Conservation (phyloP, 495 filamentous ascomycete species). For the Aspergillus steynii region DNA sequence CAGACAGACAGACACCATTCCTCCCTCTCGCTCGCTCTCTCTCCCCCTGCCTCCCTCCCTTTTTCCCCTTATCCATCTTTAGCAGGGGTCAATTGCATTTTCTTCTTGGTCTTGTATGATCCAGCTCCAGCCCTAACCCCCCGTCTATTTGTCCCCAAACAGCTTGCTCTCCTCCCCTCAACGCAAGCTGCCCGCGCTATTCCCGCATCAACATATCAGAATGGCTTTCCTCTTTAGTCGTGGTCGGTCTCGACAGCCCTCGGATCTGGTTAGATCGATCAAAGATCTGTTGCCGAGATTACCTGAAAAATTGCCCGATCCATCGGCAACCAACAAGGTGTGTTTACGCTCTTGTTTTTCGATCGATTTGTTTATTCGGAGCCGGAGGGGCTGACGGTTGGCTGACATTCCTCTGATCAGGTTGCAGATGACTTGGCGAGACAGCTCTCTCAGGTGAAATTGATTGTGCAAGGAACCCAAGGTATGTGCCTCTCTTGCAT, state of each 20-base stretch:
- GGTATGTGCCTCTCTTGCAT: constrained; percentile 46
- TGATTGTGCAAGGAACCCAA: constrained; percentile 79
- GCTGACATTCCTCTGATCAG: constrained; percentile 37
- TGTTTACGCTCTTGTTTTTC: constrained; percentile 19
- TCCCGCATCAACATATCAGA: constrained; percentile 18
- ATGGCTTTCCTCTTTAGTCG: constrained; percentile 95
- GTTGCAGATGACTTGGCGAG: constrained; percentile 75
- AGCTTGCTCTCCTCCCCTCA: constrained; percentile 7
- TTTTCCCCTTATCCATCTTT: not conserved
- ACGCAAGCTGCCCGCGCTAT: constrained; percentile 7
- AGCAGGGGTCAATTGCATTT: not conserved
- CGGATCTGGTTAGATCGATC: constrained; percentile 57
- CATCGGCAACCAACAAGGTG: not conserved
- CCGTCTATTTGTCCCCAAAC: not conserved
- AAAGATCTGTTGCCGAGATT: constrained; percentile 57
- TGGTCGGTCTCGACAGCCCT: constrained; percentile 53
- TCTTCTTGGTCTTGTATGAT: constrained; percentile 2
- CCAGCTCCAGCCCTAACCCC: not conserved
- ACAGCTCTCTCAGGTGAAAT: constrained; percentile 77
- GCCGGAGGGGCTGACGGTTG: constrained; percentile 10
- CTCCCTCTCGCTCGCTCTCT: constrained; percentile 4
- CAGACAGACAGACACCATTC: not conserved
- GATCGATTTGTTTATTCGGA: constrained; percentile 26
- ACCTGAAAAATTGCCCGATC: constrained; percentile 38
- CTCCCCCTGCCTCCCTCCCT: not conserved